Evolutionary conservation across 2,329 filamentous ascomycete species (phyloP).

Genomic region (Orbilia brochopaga): DNA sequence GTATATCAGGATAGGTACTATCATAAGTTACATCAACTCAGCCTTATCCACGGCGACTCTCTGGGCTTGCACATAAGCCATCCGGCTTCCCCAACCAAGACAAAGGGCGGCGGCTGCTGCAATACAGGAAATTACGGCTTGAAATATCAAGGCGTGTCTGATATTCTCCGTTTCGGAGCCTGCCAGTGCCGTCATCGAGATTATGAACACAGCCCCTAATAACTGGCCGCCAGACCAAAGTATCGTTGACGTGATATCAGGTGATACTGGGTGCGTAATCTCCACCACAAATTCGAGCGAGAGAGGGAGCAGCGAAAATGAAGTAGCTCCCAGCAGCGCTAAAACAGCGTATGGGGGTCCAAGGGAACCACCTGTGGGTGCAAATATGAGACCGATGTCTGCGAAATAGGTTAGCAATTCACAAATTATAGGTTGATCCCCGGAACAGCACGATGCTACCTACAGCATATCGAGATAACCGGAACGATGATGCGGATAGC

Average conservation of each 20-base stretch:
- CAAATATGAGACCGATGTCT: slow-evolving; percentile 79
- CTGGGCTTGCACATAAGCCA: slow-evolving; percentile 10
- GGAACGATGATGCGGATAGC: slow-evolving; percentile 77
- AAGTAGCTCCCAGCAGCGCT: slow-evolving; percentile 76
- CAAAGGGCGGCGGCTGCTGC: slow-evolving; percentile 24
- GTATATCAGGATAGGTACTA: no score
- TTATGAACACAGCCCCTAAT: slow-evolving; percentile 80
- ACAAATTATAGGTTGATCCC: neutral
- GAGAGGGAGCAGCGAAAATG: slow-evolving; percentile 81
- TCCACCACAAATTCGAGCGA: slow-evolving; percentile 87
- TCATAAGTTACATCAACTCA: neutral
- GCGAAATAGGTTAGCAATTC: neutral
- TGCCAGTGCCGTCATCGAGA: slow-evolving; percentile 78
- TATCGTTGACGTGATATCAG: slow-evolving; percentile 81
- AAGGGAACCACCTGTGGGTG: slow-evolving; percentile 68
- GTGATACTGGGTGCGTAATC: slow-evolving; percentile 82
- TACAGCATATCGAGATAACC: slow-evolving; percentile 69
- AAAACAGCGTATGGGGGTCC: slow-evolving; percentile 76
- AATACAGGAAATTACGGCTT: slow-evolving; percentile 67
- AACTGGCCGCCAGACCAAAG: slow-evolving; percentile 88
- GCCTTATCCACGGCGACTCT: slow-evolving; percentile 30
- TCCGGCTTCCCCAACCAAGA: slow-evolving; percentile 22
- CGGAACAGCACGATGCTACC: neutral
- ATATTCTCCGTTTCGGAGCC: slow-evolving; percentile 72
- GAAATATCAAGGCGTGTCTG: slow-evolving; percentile 76